Evolutionary conservation across 192 early-diverging fungal species (phyloP).

Genomic region (Coemansia sp.): DNA sequence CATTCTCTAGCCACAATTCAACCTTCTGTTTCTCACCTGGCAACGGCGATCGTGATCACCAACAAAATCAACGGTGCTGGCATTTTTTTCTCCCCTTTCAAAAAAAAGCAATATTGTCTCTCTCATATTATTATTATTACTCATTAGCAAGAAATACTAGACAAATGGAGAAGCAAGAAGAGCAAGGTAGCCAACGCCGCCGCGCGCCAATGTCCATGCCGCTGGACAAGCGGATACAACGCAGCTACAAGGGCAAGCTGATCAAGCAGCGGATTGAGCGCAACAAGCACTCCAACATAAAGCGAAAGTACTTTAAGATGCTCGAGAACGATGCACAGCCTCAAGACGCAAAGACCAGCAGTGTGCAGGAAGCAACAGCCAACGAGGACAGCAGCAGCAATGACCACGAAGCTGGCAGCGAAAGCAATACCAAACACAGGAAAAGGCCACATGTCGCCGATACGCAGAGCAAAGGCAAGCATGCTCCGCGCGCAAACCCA

Average conservation of each 20-base stretch:
- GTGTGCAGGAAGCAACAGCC: background rate
- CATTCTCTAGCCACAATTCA: background rate
- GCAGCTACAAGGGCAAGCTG: constrained; percentile 35
- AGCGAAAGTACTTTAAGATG: constrained; percentile 45
- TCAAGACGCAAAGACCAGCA: background rate
- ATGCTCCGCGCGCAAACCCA: constrained; percentile 35
- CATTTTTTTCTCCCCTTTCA: no score
- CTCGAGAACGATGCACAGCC: constrained; percentile 21
- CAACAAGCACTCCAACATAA: constrained; percentile 41
- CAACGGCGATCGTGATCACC: no score
- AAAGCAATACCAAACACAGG: background rate
- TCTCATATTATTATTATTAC: no score
- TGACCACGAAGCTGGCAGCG: background rate
- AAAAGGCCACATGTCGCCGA: background rate
- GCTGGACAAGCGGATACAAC: constrained; percentile 32
- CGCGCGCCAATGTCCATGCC: constrained; percentile 22
- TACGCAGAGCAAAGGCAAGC: constrained; percentile 1
- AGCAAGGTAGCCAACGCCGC: constrained; percentile 16
- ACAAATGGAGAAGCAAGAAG: constrained; percentile 1
- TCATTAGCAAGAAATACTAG: no score
- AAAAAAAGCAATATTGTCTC: no score
- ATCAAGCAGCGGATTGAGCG: constrained; percentile 52
- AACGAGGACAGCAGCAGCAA: constrained; percentile 1
- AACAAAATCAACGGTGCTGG: no score
- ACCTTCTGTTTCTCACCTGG: background rate